Conservation (phyloP, 495 filamentous ascomycete species). For the Melanomma pulvis-pyrius region DNA sequence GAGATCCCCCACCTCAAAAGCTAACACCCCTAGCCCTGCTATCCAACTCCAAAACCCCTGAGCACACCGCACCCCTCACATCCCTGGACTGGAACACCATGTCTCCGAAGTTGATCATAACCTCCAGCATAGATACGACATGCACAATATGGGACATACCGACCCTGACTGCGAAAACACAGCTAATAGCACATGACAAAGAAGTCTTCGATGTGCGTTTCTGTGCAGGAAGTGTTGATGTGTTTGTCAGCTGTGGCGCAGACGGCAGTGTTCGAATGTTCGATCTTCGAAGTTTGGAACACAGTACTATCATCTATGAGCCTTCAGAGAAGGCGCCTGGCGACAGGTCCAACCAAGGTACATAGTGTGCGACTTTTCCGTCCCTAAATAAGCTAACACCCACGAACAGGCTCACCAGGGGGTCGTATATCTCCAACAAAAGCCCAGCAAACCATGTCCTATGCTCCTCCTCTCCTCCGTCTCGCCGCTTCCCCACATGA, state of each 20-base stretch:
- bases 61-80: conserved; percentile 95
- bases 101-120: conserved; percentile 95
- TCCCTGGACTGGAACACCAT: conserved; percentile 98
- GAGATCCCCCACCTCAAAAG: conserved; percentile 74
- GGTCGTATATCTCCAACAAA: conserved; percentile 63
- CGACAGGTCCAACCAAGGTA: conserved; percentile 68
- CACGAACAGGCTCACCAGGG: conserved; percentile 33
- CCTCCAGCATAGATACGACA: conserved; percentile 97
- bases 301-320: conserved; percentile 99
- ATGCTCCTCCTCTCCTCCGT: conserved; percentile 81
- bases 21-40: conserved; percentile 90
- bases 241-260: conserved; percentile 96
- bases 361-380: conserved; percentile 12
- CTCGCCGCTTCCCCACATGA: conserved; percentile 95
- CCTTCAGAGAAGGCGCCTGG: conserved; percentile 72
- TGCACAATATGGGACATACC: conserved; percentile 99
- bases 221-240: conserved; percentile 92
- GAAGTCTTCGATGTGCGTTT: conserved; percentile 99
- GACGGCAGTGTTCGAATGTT: conserved; percentile 99
- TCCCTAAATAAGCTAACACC: not conserved
- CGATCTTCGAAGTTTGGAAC: conserved; percentile 92
- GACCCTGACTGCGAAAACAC: conserved; percentile 95
- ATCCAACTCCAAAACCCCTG: conserved; percentile 96
- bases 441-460: conserved; percentile 73
- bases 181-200: conserved; percentile 98